Base-by-base conservation (phyloP, 345 rosid species). In the Geranium brycei region DNA sequence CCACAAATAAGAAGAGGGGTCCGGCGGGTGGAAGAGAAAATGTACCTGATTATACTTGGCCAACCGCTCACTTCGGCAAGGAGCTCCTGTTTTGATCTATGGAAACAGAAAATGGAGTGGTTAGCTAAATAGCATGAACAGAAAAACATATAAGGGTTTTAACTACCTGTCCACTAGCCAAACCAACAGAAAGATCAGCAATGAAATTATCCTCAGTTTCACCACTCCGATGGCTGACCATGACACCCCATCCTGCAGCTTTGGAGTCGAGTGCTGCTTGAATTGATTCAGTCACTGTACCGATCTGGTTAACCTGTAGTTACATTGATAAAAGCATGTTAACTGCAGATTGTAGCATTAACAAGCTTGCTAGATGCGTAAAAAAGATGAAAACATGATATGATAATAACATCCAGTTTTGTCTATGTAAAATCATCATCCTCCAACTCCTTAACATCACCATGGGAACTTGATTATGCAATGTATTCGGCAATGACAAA, bases 201-300 rank as follows among this genome's bases (percentile, higher is more conserved):
- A 91, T 95, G 71, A 88, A 88, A 76, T 91, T 87, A 70, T 91
- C 99, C 78, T 91, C 99, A 31, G 97, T 95, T 82, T 95, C 96
- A 19, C 97, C 97, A 77, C 97, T 91, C 51, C 96, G 83, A 78
- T 88, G 97, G 75, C 97, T 95, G 71, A 88, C 96, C 97, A 91
- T 91, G 60, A 95, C 89, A 62, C 99, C 99, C 99, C 99, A 95
- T 7, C 99, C 97, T 17, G 99, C 97, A 76, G 95, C 91, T 79
- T 95, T 95, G 0, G 99, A 85, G 84, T 95, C 96, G 15, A 86
- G 82, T 57, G 96, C 99, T 17, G 99, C 89, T 84, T 81, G 87
- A 67, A 95, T 85, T 60, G 99, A 95, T 71, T 88, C 99, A 0
- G 92, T 95, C 69, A 95, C 96, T 31, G 96, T 79, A 60, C 99